Evolutionary conservation across 805 yeast genomes (phyloP).

Genomic region (Limtongia smithiae): DNA sequence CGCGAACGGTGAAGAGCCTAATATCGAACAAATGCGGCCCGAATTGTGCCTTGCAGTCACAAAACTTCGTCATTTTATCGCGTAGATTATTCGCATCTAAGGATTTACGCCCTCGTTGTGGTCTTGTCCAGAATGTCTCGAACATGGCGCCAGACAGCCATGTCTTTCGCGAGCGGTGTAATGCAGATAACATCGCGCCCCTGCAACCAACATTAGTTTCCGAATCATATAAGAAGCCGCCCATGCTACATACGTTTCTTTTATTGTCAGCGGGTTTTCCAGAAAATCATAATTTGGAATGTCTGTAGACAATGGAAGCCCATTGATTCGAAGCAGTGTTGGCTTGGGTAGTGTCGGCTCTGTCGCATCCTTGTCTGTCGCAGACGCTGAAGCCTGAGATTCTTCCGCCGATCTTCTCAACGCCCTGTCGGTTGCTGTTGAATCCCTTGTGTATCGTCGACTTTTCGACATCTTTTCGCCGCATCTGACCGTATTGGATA

Average conservation of each 20-base stretch:
- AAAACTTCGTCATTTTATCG: slow-evolving; percentile 83
- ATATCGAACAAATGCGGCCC: slow-evolving; percentile 85
- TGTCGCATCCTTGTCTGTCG: not conserved
- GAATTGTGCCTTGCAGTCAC: slow-evolving; percentile 65
- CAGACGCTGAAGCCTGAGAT: not conserved
- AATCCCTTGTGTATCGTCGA: slow-evolving; percentile 3
- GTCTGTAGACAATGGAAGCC: slow-evolving; percentile 60
- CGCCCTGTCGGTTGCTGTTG: slow-evolving; percentile 1
- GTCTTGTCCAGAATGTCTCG: slow-evolving; percentile 74
- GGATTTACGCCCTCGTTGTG: slow-evolving; percentile 52
- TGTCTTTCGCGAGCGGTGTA: slow-evolving; percentile 67
- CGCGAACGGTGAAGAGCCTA: slow-evolving; percentile 77
- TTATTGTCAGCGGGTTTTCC: slow-evolving; percentile 61
- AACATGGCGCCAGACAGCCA: slow-evolving; percentile 69
- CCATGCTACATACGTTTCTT: slow-evolving; percentile 59
- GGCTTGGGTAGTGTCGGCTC: slow-evolving; percentile 6
- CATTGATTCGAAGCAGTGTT: slow-evolving; percentile 2
- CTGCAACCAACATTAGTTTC: slow-evolving; percentile 8
- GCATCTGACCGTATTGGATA: not conserved
- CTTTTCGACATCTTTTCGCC: slow-evolving; percentile 2
- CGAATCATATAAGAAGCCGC: no score
- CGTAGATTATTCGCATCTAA: slow-evolving; percentile 55
- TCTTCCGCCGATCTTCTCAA: not conserved
- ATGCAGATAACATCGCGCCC: slow-evolving; percentile 37
- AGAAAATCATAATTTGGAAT: slow-evolving; percentile 63